phyloP scores from a whole-genome alignment of 495 filamentous ascomycete genomes.

The Xylaria intraflava region DNA sequence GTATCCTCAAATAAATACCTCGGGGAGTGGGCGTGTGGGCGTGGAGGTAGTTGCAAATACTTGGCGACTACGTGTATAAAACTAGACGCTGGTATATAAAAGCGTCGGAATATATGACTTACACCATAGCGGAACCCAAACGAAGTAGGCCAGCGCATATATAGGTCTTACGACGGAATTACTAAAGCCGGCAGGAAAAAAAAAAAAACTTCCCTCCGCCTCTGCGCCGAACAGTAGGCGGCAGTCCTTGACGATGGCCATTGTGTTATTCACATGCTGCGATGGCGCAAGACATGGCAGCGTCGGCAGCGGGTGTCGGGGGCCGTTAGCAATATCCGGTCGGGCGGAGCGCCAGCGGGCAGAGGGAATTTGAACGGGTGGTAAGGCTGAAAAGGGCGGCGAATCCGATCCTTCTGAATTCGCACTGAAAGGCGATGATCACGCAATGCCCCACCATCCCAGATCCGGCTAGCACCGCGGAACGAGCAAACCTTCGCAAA shows the following conservation, averaged over 20 bases:
- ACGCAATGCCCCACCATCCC: constrained; percentile 8
- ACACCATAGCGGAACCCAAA: neutral
- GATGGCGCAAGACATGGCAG: constrained; percentile 12
- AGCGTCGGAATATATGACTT: neutral
- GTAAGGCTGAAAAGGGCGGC: constrained; percentile 1
- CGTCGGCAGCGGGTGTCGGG: constrained; percentile 13
- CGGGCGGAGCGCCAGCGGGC: constrained; percentile 6
- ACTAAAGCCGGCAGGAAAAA: neutral
- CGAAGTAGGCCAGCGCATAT: neutral
- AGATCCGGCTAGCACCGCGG: neutral
- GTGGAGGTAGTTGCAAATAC: neutral
- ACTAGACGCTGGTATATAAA: neutral
- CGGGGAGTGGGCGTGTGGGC: too few species aligned
- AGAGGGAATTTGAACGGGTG: constrained; percentile 6
- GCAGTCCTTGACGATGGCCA: neutral
- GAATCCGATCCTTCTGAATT: neutral
- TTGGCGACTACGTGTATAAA: neutral
- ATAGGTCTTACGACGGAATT: neutral
- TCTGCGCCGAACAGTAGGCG: constrained; percentile 2
- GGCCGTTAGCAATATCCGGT: constrained; percentile 4
- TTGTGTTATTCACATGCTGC: constrained; percentile 10
- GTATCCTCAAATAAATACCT: too few species aligned
- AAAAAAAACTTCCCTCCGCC: neutral
- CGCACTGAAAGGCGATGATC: constrained; percentile 12
- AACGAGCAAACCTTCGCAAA: neutral